phyloP scores from a whole-genome alignment of 768 basidiomycete species.

The Lentinula aciculospora region DNA sequence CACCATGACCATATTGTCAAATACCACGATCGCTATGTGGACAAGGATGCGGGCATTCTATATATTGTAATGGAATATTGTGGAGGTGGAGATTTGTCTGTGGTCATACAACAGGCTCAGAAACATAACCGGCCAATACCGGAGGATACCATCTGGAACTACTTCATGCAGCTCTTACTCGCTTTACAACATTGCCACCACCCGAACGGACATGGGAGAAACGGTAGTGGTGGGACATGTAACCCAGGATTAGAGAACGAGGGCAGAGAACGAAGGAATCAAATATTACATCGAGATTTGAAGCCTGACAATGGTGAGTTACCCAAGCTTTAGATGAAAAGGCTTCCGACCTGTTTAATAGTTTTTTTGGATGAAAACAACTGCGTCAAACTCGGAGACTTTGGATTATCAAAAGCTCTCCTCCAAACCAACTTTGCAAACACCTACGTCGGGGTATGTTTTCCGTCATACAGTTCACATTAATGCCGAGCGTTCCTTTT shows the following conservation, averaged over 20 bases:
- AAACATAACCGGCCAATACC: conserved; percentile 69
- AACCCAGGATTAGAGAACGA: conserved; percentile 28
- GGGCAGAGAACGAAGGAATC: conserved; percentile 51
- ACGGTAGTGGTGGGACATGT: conserved; percentile 27
- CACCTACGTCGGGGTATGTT: conserved; percentile 92
- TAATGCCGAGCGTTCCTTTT: background rate
- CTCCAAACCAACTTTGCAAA: conserved; percentile 85
- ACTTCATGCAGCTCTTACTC: conserved; percentile 88
- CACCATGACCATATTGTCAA: conserved; percentile 96
- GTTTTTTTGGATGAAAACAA: conserved; percentile 87
- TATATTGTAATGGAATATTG: conserved; percentile 99
- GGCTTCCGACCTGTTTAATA: conserved; percentile 20
- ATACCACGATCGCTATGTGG: conserved; percentile 89
- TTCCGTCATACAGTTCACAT: background rate
- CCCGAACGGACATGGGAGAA: conserved; percentile 54
- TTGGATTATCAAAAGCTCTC: conserved; percentile 92
- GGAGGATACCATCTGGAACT: conserved; percentile 94
- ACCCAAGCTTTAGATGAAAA: background rate
- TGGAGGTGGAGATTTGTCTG: conserved; percentile 90
- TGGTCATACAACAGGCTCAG: conserved; percentile 74
- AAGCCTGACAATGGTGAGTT: conserved; percentile 93
- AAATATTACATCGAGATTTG: conserved; percentile 90
- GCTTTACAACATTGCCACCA: conserved; percentile 94
- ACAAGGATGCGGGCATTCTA: conserved; percentile 82
- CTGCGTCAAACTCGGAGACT: conserved; percentile 94